These are phyloP conservation scores for Inga oerstediana DNA, from an alignment of 306 rosid species.

Conservation along the genomic window DNA sequence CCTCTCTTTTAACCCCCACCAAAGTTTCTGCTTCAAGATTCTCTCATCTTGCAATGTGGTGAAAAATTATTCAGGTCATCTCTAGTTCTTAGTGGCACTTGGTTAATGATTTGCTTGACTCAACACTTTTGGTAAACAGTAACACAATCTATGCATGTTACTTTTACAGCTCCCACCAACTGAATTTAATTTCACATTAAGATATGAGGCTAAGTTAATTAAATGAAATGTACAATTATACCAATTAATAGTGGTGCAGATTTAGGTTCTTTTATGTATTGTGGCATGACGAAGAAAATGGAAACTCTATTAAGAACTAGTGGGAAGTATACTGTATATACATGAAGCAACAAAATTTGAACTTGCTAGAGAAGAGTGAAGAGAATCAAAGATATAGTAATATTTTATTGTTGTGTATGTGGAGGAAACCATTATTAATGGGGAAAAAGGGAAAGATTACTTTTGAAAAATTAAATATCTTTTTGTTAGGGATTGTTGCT, in stretches of 20 bases:
- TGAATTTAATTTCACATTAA: neutral
- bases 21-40: neutral
- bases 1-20: neutral
- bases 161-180: neutral
- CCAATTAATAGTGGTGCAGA: neutral
- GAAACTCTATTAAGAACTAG: neutral
- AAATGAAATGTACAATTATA: neutral
- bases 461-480: slow-evolving; percentile 36
- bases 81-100: neutral
- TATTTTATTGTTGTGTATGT: slow-evolving; percentile 22
- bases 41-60: slow-evolving; percentile 14
- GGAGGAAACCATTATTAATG: slow-evolving; percentile 21
- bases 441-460: neutral
- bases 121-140: neutral
- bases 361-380: slow-evolving; percentile 20
- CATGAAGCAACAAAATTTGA: slow-evolving; percentile 34
- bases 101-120: neutral
- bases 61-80: slow-evolving; percentile 4
- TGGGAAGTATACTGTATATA: neutral
- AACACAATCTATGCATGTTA: neutral
- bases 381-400: slow-evolving; percentile 9
- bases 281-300: neutral
- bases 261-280: neutral
- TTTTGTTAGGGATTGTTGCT: slow-evolving; percentile 41
- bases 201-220: neutral